These are phyloP conservation scores for Leptographium radiaticola DNA, from an alignment of 2,329 filamentous ascomycete genomes.

Conservation along the genomic window DNA sequence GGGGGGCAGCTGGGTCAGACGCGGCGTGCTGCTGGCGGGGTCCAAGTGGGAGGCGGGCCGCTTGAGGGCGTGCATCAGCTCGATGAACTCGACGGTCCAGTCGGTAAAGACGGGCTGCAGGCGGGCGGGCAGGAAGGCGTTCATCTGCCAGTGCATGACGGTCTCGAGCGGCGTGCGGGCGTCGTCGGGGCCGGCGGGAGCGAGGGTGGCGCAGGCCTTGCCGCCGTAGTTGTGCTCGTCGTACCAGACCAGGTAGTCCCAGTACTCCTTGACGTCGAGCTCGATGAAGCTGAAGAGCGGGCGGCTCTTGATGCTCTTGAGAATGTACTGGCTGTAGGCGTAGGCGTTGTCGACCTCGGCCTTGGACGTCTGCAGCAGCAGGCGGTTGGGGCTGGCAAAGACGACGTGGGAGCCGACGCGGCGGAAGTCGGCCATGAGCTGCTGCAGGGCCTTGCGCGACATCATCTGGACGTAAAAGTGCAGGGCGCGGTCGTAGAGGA, in stretches of 20 bases:
- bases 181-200: conserved; percentile 32
- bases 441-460: conserved; percentile 92
- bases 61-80: conserved; percentile 84
- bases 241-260: conserved; percentile 98
- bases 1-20: conserved; percentile 42
- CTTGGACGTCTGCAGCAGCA: conserved; percentile 92
- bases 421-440: conserved; percentile 93
- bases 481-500: conserved; percentile 85
- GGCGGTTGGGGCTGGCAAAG: conserved; percentile 80
- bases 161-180: conserved; percentile 36
- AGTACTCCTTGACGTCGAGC: conserved; percentile 95
- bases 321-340: conserved; percentile 92
- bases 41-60: conserved; percentile 40
- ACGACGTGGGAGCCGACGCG: conserved; percentile 90
- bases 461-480: conserved; percentile 99
- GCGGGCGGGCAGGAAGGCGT: conserved; percentile 68
- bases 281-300: conserved; percentile 96
- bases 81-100: conserved; percentile 89
- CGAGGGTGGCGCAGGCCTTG: conserved; percentile 74
- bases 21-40: conserved; percentile 34
- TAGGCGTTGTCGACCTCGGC: conserved; percentile 93
- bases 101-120: conserved; percentile 79
- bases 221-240: conserved; percentile 98
- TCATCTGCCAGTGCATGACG: conserved; percentile 97
- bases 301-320: conserved; percentile 93